Conservation (phyloP, 345 rosid genomes). For the Orychophragmus violaceus region DNA sequence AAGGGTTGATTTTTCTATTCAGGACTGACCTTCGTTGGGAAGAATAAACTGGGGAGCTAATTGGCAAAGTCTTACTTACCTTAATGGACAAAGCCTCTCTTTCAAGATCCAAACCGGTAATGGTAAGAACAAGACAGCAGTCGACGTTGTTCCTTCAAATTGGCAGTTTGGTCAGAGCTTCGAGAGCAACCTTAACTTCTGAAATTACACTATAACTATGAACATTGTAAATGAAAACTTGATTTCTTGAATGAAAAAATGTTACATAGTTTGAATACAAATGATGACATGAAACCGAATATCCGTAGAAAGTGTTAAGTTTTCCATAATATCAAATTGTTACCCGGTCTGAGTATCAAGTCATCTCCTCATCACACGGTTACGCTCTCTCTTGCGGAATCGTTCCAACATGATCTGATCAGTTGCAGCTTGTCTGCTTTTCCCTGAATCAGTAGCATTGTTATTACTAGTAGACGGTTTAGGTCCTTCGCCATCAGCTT, state of each 20-base stretch:
- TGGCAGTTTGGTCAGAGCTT: constrained; percentile 72
- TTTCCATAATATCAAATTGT: not conserved
- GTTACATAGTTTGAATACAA: constrained; percentile 23
- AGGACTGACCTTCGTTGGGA: constrained; percentile 42
- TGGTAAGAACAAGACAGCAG: constrained; percentile 40
- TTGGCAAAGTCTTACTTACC: constrained; percentile 62
- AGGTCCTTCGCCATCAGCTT: too few species aligned
- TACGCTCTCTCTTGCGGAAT: too few species aligned
- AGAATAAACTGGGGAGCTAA: constrained; percentile 66
- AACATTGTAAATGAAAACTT: not conserved
- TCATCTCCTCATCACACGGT: constrained; percentile 83
- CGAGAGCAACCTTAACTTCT: constrained; percentile 51
- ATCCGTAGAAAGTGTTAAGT: not conserved
- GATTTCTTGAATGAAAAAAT: constrained; percentile 16
- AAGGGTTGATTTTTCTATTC: not conserved
- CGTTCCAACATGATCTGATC: constrained; percentile 84
- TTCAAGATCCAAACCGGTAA: constrained; percentile 49
- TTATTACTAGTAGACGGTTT: constrained; percentile 28
- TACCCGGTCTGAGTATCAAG: too few species aligned
- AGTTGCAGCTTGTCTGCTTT: constrained; percentile 90
- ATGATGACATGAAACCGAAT: not conserved
- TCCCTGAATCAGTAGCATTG: constrained; percentile 43
- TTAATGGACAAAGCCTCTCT: constrained; percentile 61
- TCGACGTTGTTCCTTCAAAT: constrained; percentile 40
- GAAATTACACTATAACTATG: not conserved